Evolutionary conservation across 1,284 basidiomycete species (phyloP), one percentile per base, ranked within the genome.

Genomic region (Moesziomyces parantarcticus): DNA sequence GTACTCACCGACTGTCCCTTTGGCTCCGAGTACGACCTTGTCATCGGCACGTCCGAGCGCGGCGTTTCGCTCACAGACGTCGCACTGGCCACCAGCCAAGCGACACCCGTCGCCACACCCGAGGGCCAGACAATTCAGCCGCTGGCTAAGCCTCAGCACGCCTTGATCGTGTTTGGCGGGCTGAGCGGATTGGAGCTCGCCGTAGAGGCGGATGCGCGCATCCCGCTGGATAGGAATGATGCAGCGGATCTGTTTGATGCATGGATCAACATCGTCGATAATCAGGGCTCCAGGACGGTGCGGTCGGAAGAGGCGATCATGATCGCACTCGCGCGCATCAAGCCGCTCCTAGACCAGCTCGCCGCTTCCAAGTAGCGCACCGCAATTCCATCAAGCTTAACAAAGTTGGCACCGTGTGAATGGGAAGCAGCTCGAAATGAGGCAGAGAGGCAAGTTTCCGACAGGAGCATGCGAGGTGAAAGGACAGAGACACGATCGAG

Each of bases 31-130:
- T 84, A 84, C 71, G 83, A 84, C 50, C 50, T 84, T 14, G 72
- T 80, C 16, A 79, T 84, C 16, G 83, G 83, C 4, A 84, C 81
- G 0, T 77, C 74, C 14, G 83, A 84, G 54, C 77, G 83, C 13
- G 83, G 83, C 8, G 49, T 25, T 11, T 52, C 59, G 26, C 72
- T 70, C 26, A 75, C 58, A 0, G 65, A 72, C 41, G 48, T 78
- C 10, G 23, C 60, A 8, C 26, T 56, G 5, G 64, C 60, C 6
- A 57, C 71, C 3, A 26, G 32, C 22, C 22, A 32, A 21, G 20
- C 36, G 21, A 59, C 60, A 1, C 50, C 57, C 8, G 56, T 71
- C 2, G 52, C 59, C 7, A 34, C 58, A 1, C 25, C 61, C 5
- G 59, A 57, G 9, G 69, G 59, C 0, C 55, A 55, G 26, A 58